A percentile compares a stretch with the other conserved stretches of the same genome.
These are phyloP conservation scores for Corylus heterophylla DNA, from an alignment of 306 rosid genomes.

Conservation along the genomic window DNA sequence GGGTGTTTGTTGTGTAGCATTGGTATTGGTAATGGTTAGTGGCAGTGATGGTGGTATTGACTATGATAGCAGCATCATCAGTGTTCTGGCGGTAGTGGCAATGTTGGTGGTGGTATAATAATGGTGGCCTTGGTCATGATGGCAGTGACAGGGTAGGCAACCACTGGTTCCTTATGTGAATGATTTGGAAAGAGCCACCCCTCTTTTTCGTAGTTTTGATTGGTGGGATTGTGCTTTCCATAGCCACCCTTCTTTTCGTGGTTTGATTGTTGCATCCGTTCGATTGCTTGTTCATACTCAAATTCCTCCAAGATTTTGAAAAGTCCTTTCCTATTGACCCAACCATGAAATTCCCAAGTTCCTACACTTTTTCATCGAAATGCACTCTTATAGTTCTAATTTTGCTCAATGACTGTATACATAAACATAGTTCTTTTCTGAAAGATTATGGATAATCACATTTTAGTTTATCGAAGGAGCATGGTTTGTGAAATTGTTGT, in stretches of 20 bases:
- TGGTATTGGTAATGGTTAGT: conserved; percentile 1
- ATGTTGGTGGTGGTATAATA: background rate
- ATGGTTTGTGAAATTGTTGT: background rate
- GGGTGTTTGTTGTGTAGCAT: background rate
- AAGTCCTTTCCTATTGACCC: background rate
- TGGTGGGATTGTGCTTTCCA: background rate
- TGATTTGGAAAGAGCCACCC: background rate
- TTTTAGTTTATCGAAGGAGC: background rate
- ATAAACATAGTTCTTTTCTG: background rate
- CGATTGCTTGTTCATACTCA: background rate
- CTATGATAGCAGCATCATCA: too few relatives aligned
- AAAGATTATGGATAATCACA: background rate
- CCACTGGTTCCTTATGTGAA: background rate
- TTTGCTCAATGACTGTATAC: background rate
- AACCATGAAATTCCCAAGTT: background rate
- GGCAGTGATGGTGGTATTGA: conserved; percentile 1
- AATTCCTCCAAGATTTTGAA: background rate
- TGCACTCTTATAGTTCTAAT: background rate
- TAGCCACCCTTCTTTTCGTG: background rate
- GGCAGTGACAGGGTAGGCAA: background rate
- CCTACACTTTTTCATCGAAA: background rate
- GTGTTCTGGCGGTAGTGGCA: background rate
- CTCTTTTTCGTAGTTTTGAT: background rate
- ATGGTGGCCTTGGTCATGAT: background rate
- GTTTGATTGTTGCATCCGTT: too few relatives aligned